Base-by-base conservation (phyloP, 768 basidiomycete species). In the Termitomyces sp. region DNA sequence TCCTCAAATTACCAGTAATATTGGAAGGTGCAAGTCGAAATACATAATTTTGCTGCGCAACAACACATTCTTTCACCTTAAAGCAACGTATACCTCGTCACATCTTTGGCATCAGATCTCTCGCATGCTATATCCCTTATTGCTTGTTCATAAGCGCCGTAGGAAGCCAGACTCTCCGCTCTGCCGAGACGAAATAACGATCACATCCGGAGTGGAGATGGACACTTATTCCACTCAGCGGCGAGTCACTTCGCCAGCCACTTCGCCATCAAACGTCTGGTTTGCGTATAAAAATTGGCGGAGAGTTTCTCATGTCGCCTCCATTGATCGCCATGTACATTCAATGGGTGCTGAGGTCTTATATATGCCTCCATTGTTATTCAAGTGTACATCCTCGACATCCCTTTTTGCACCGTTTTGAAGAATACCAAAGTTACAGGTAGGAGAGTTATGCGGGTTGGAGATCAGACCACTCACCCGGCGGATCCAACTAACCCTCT, bases 311-410 rank as follows among this genome's bases (percentile, higher is more conserved):
- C 24, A 64, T 79, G 42, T 73, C 76, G 5, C 72, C 75, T 24
- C 69, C 78, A 45, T 64, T 81, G 26, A 75, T 75, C 61, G 54
- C 70, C n/a, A n/a, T 12, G 67, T 67, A 2, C 81, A 82, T 54
- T 79, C 76, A 73, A 79, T 59, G 66, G 80, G 30, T 81, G 80
- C 78, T 65, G 68, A 47, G 71, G 75, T 32, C 33, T 58, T 4
- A 26, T 26, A 26, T 4, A 2, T 26, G 30, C 9, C 6, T 32
- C 30, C 30, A 6, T 32, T 32, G 79, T 58, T 53, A n/a, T 52
- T 22, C 58, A 81, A 80, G 65, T 79, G n/a, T 76, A 72, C 55
- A 74, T 82, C 56, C 70, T 78, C 43, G 72, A 74, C 18, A 73
- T 77, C 6, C 6, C 62, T 32, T 9, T 77, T 54, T 78, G 80